phyloP scores from a whole-genome alignment of 2,329 filamentous ascomycete species.

The Xylaria sp. region DNA sequence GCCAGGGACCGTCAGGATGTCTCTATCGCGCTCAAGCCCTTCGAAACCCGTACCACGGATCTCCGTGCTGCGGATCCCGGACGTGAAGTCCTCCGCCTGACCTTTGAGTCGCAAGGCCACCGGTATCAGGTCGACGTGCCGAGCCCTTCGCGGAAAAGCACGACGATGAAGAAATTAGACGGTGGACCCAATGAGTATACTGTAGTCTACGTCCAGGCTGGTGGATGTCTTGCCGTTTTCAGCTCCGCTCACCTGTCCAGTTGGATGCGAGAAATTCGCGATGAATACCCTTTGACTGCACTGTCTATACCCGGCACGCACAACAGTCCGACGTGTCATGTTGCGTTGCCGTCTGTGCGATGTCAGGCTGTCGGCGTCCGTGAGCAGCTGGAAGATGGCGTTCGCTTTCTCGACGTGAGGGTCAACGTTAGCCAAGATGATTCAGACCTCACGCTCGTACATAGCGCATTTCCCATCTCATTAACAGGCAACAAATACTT shows the following conservation, averaged over 20 bases:
- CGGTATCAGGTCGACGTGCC: conserved; percentile 80
- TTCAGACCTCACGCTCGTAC: conserved; percentile 82
- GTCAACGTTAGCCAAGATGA: conserved; percentile 67
- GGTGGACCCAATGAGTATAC: conserved; percentile 67
- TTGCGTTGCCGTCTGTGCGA: conserved; percentile 88
- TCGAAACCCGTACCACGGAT: conserved; percentile 72
- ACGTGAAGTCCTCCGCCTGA: conserved; percentile 77
- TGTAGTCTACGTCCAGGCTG: conserved; percentile 70
- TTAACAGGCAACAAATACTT: conserved; percentile 86
- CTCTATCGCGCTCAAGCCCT: conserved; percentile 73
- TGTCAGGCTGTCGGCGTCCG: conserved; percentile 85
- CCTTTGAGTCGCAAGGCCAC: conserved; percentile 73
- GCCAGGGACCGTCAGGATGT: conserved; percentile 72
- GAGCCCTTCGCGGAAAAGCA: conserved; percentile 68
- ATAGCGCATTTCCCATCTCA: conserved; percentile 88
- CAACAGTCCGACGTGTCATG: conserved; percentile 88
- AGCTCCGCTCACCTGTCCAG: conserved; percentile 74
- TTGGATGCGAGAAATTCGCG: conserved; percentile 85
- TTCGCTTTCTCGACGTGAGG: conserved; percentile 93
- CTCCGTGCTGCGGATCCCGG: conserved; percentile 68
- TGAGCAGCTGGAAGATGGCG: conserved; percentile 86
- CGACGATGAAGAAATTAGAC: conserved; percentile 68
- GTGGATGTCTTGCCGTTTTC: conserved; percentile 71
- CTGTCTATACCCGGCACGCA: conserved; percentile 95
- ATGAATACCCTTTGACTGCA: conserved; percentile 78